Percentiles rank a stretch among this genome's conserved stretches.
Evolutionary conservation across 768 basidiomycete species (phyloP).

Genomic region (Daedaleopsis nitida): DNA sequence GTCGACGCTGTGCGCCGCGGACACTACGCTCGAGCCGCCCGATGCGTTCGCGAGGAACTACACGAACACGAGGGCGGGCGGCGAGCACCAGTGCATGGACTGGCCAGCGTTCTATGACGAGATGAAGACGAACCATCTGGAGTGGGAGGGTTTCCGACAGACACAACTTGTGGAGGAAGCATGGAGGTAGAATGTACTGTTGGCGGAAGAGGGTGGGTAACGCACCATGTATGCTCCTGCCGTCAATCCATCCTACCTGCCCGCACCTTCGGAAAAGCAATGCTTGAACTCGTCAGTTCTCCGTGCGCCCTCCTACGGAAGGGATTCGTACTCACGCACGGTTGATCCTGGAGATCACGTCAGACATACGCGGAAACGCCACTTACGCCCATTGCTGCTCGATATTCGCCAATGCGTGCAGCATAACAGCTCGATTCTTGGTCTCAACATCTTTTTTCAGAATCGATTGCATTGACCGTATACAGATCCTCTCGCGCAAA

Average conservation of each 20-base stretch:
- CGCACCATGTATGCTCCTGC: no score
- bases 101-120: slow-evolving; percentile 21
- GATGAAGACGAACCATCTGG: slow-evolving; percentile 11
- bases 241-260: no score
- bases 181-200: not conserved
- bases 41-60: slow-evolving; percentile 11
- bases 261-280: no score
- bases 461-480: slow-evolving; percentile 54
- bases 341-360: slow-evolving; percentile 51
- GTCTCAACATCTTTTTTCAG: slow-evolving; percentile 57
- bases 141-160: slow-evolving; percentile 2
- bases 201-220: no score
- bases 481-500: slow-evolving; percentile 62
- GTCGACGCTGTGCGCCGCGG: slow-evolving; percentile 35
- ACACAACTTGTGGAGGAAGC: not conserved
- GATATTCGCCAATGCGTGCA: slow-evolving; percentile 83
- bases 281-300: no score
- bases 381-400: slow-evolving; percentile 91
- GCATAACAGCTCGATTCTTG: slow-evolving; percentile 70
- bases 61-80: not conserved
- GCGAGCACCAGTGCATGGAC: slow-evolving; percentile 16
- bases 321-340: slow-evolving; percentile 55
- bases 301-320: not conserved
- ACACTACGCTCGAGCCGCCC: slow-evolving; percentile 34
- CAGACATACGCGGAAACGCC: not conserved